These are phyloP conservation scores for Fusarium xylarioides DNA, from an alignment of 2,329 filamentous ascomycete genomes.

Conservation along the genomic window DNA sequence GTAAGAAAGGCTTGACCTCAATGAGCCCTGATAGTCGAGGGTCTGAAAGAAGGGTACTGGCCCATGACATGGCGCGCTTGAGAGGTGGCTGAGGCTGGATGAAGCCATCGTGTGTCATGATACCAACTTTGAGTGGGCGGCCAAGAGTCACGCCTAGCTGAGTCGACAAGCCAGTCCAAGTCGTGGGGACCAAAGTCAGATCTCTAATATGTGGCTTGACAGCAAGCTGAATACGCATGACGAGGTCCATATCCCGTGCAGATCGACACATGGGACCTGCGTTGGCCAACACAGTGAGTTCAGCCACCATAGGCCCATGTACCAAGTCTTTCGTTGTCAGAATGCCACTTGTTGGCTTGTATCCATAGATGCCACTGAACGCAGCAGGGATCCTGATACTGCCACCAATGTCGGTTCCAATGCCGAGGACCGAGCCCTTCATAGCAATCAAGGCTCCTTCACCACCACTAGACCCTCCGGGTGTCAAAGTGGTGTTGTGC, in stretches of 20 bases:
- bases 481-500: neutral
- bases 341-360: neutral
- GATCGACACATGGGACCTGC: neutral
- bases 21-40: neutral
- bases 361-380: neutral
- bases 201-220: neutral
- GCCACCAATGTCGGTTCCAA: neutral
- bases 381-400: neutral
- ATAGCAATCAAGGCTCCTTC: neutral
- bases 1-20: neutral
- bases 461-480: neutral
- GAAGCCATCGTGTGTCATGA: neutral
- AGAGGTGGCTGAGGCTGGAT: neutral
- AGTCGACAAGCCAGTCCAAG: neutral
- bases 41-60: rapidly evolving
- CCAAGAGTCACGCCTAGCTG: neutral
- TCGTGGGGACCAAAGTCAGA: neutral
- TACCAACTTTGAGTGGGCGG: neutral
- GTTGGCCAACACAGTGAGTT: neutral
- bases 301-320: neutral
- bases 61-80: neutral
- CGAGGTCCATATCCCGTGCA: neutral
- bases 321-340: neutral
- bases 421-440: neutral
- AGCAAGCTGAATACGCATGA: neutral